These are phyloP conservation scores for Zoysia japonica DNA, from an alignment of 176 grass and related monocot species.

Conservation along the genomic window DNA sequence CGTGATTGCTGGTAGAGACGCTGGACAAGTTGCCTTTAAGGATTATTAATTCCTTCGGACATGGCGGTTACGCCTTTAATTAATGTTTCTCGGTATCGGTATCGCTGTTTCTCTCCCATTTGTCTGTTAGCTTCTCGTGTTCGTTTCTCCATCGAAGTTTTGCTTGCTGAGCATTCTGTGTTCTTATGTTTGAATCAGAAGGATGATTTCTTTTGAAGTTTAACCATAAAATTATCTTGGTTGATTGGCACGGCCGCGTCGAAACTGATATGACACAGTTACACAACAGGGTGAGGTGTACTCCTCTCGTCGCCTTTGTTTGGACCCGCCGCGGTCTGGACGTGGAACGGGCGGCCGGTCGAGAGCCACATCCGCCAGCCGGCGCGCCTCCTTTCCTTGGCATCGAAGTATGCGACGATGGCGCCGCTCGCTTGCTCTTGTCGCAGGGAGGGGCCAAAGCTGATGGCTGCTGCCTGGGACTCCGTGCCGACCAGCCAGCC, in stretches of 20 bases:
- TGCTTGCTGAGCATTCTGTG: no score
- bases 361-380: neutral
- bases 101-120: neutral
- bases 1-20: neutral
- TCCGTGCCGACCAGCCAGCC: neutral
- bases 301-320: neutral
- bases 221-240: no score
- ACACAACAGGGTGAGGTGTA: neutral
- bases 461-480: neutral
- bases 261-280: no score
- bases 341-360: neutral
- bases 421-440: no score
- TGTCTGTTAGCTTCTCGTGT: accelerated
- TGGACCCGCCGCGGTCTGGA: no score
- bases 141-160: no score
- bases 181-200: no score
- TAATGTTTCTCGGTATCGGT: neutral
- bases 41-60: neutral
- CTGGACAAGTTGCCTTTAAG: neutral
- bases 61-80: neutral
- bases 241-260: no score
- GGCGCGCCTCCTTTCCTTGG: slow-evolving; percentile 21
- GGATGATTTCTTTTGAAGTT: no score
- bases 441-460: no score
- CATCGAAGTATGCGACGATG: neutral